These are phyloP conservation scores for Microbotryomycetes sp. DNA, from an alignment of 1,284 basidiomycete species.

Conservation along the genomic window DNA sequence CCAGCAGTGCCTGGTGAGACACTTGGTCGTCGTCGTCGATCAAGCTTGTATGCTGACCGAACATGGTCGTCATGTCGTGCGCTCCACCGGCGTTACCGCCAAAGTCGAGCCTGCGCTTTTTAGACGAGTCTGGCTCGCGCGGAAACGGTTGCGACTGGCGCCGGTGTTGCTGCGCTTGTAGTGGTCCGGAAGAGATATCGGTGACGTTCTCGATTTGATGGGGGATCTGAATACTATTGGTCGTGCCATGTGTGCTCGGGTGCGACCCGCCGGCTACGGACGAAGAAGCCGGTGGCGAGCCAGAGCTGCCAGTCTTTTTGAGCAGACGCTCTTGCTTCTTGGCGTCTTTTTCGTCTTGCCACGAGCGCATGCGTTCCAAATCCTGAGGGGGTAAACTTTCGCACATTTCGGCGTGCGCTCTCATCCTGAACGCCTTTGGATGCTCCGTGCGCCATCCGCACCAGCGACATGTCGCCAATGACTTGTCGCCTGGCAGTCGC, in stretches of 20 bases:
- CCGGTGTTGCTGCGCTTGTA: not conserved
- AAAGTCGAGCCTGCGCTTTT: not conserved
- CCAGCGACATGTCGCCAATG: constrained; percentile 24
- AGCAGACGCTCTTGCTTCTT: constrained; percentile 2
- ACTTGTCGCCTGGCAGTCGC: constrained; percentile 9
- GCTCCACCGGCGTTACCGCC: too few relatives aligned
- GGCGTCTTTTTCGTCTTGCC: constrained; percentile 16
- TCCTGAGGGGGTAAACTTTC: constrained; percentile 18
- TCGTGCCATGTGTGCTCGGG: not conserved
- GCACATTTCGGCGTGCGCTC: constrained; percentile 32
- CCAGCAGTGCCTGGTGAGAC: too few relatives aligned
- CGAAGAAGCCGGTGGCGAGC: not conserved
- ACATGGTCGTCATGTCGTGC: too few relatives aligned
- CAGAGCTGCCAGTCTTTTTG: not conserved
- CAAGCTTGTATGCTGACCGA: too few relatives aligned
- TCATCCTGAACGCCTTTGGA: constrained; percentile 38
- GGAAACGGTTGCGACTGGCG: constrained; percentile 7
- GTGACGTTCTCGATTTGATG: not conserved
- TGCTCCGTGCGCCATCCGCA: constrained; percentile 37
- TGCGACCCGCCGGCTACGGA: not conserved
- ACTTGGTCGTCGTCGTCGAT: too few relatives aligned
- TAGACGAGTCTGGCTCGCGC: constrained; percentile 11
- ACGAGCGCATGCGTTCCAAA: constrained; percentile 6
- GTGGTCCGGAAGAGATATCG: not conserved
- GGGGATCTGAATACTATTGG: not conserved